These are phyloP conservation scores for Entomortierella lignicola DNA, from an alignment of 192 early-diverging fungal genomes.

Conservation along the genomic window DNA sequence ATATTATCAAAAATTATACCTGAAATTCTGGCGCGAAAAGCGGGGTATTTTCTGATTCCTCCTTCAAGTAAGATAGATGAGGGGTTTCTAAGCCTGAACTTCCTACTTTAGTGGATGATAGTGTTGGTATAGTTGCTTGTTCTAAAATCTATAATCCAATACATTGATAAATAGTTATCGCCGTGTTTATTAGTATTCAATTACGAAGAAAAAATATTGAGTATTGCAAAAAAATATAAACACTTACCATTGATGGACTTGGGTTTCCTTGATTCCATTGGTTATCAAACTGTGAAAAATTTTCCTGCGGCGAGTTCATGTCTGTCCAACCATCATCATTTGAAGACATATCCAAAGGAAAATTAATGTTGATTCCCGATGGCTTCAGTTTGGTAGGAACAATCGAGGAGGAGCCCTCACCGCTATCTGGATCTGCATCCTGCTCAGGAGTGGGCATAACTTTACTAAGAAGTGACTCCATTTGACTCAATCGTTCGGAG, in stretches of 20 bases:
- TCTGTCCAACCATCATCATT: constrained; percentile 49
- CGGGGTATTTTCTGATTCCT: constrained; percentile 21
- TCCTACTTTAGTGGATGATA: constrained; percentile 6
- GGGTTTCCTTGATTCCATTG: constrained; percentile 26
- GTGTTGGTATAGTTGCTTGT: constrained; percentile 17
- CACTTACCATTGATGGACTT: constrained; percentile 31
- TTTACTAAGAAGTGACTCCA: constrained; percentile 51
- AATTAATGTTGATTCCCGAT: constrained; percentile 8
- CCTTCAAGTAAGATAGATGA: constrained; percentile 20
- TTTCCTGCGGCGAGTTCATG: constrained; percentile 48
- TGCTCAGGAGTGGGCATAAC: constrained; percentile 41
- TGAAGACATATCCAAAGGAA: constrained; percentile 8
- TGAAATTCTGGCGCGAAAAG: constrained; percentile 45
- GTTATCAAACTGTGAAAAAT: neutral
- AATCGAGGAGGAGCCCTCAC: constrained; percentile 3
- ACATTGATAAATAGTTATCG: too few species aligned
- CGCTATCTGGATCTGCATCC: neutral
- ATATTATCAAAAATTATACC: too few species aligned
- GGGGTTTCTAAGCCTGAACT: constrained; percentile 12
- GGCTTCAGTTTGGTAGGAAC: constrained; percentile 8
- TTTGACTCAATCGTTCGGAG: constrained; percentile 40
- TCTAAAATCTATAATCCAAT: constrained; percentile 12
- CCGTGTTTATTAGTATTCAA: too few species aligned
- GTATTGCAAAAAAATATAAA: neutral
- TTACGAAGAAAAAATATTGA: too few species aligned